Conservation (phyloP, 2,329 filamentous ascomycete species). For the Knufia petricola region DNA sequence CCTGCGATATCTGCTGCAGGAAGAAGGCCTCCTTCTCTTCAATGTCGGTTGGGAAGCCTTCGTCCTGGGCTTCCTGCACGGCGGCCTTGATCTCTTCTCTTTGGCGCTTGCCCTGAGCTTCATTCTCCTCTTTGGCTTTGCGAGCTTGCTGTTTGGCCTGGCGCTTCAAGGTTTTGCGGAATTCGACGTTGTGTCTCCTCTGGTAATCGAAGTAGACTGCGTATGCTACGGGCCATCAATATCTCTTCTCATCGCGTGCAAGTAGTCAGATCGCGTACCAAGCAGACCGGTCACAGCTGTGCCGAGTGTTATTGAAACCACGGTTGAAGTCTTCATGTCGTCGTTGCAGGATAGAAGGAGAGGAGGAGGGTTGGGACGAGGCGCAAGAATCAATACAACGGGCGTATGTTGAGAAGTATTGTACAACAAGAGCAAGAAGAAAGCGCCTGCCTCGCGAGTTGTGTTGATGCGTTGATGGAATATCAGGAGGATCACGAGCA, state of each 20-base stretch:
- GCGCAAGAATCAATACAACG: constrained; percentile 2
- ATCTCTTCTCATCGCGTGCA: neutral
- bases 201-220: constrained; percentile 59
- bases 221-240: constrained; percentile 39
- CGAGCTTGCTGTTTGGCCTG: constrained; percentile 40
- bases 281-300: constrained; percentile 49
- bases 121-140: constrained; percentile 39
- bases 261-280: constrained; percentile 29
- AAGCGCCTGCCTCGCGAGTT: neutral
- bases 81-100: constrained; percentile 61
- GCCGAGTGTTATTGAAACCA: constrained; percentile 49
- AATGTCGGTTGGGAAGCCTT: constrained; percentile 80
- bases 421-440: constrained; percentile 3
- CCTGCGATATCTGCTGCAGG: constrained; percentile 85
- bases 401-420: neutral
- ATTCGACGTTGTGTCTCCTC: constrained; percentile 53
- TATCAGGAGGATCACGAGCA: constrained; percentile 1
- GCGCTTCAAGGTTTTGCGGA: constrained; percentile 48
- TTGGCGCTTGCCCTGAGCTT: constrained; percentile 36
- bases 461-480: constrained; percentile 1
- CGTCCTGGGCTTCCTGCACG: constrained; percentile 73
- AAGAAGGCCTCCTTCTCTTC: constrained; percentile 95
- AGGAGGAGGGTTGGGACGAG: neutral
- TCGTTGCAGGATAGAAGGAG: neutral
- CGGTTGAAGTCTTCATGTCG: constrained; percentile 46